Conservation (phyloP, 2,329 filamentous ascomycete genomes). For the Trichoderma endophyticum region DNA sequence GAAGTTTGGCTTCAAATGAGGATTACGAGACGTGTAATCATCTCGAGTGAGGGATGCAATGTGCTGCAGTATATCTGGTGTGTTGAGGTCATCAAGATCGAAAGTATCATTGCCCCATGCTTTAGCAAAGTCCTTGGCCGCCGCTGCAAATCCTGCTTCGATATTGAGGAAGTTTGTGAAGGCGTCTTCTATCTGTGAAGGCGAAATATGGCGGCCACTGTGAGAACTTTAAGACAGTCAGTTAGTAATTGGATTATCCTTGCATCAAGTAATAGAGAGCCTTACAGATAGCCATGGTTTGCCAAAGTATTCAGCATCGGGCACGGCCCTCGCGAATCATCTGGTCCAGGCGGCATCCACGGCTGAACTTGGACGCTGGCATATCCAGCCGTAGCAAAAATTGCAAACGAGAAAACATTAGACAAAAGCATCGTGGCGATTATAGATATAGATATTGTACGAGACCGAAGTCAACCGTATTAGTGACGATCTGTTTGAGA, state of each 20-base stretch:
- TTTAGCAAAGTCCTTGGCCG: slow-evolving; percentile 11
- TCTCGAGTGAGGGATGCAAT: slow-evolving; percentile 20
- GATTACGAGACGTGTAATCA: slow-evolving; percentile 15
- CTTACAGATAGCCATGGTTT: slow-evolving; percentile 26
- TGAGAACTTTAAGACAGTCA: slow-evolving; percentile 14
- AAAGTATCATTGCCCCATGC: slow-evolving; percentile 15
- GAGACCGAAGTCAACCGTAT: not conserved
- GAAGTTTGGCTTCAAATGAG: not conserved
- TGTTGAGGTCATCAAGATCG: slow-evolving; percentile 20
- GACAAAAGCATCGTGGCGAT: not conserved
- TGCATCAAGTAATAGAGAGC: not conserved
- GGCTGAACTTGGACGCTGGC: slow-evolving; percentile 3
- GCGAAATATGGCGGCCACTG: slow-evolving; percentile 22
- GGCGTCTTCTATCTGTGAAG: slow-evolving; percentile 21
- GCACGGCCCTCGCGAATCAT: slow-evolving; percentile 24
- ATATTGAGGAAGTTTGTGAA: slow-evolving; percentile 23
- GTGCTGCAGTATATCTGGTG: slow-evolving; percentile 21
- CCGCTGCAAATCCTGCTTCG: slow-evolving; percentile 17
- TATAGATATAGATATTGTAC: not conserved
- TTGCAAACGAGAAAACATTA: not conserved
- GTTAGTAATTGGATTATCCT: not conserved
- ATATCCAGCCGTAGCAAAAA: slow-evolving; percentile 2
- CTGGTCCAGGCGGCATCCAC: slow-evolving; percentile 10
- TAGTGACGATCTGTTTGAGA: not conserved
- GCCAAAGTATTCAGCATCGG: slow-evolving; percentile 28